These are phyloP conservation scores for Abrus pulchellus DNA, from an alignment of 306 rosid species.

Conservation along the genomic window DNA sequence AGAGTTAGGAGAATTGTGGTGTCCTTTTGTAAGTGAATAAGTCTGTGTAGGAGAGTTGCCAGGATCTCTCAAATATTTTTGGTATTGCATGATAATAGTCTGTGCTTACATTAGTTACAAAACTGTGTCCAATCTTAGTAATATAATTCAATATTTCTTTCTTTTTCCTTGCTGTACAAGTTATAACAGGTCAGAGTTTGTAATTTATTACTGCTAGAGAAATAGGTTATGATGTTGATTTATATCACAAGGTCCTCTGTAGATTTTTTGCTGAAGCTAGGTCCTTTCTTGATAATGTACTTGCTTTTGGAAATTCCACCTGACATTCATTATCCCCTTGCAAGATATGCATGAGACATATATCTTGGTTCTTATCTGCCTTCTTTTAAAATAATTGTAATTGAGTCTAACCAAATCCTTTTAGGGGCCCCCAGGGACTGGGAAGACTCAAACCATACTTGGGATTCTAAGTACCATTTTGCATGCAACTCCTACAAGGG, in stretches of 20 bases:
- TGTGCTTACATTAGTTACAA: too few relatives aligned
- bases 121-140: too few relatives aligned
- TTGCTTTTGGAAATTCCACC: conserved; percentile 34
- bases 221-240: conserved; percentile 28
- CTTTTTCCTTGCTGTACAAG: too few relatives aligned
- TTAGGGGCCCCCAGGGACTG: conserved; percentile 99
- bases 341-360: conserved; percentile 21
- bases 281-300: conserved; percentile 36
- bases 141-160: too few relatives aligned
- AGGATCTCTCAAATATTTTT: too few relatives aligned
- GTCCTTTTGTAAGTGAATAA: too few relatives aligned
- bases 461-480: conserved; percentile 93
- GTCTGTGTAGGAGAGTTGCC: too few relatives aligned
- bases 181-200: neutral
- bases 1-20: too few relatives aligned
- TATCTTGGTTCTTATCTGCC: conserved; percentile 36
- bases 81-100: too few relatives aligned
- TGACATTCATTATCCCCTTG: conserved; percentile 39
- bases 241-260: neutral
- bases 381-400: neutral
- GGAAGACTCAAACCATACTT: conserved; percentile 95
- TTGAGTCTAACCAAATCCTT: conserved; percentile 58
- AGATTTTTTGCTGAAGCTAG: conserved; percentile 1
- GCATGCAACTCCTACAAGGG: conserved; percentile 91
- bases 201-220: neutral